phyloP scores from a whole-genome alignment of 2,329 filamentous ascomycete genomes.

The Cryphonectria nitschkei region DNA sequence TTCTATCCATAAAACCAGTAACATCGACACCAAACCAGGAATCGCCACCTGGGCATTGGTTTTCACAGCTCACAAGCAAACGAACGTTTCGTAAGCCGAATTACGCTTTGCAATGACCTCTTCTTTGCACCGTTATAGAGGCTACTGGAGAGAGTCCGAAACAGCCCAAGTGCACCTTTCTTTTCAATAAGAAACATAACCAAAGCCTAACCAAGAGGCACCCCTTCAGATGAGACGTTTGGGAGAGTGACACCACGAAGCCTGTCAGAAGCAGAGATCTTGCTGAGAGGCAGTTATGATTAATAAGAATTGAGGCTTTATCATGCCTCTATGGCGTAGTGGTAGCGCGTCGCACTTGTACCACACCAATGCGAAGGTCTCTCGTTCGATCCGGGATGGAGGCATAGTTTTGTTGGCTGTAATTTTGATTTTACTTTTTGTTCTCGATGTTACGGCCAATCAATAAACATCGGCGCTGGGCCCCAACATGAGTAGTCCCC shows the following conservation, averaged over 20 bases:
- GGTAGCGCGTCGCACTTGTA: slow-evolving; percentile 18
- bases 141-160: too few species aligned
- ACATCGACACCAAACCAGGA: background rate
- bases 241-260: background rate
- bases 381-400: slow-evolving; percentile 19
- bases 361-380: slow-evolving; percentile 9
- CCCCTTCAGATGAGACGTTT: background rate
- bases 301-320: background rate
- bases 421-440: background rate
- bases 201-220: background rate
- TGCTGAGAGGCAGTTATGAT: background rate
- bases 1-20: background rate
- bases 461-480: background rate
- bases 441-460: background rate
- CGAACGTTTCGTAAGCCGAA: background rate
- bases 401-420: background rate
- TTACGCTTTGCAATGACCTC: background rate
- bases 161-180: too few species aligned
- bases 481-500: background rate
- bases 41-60: background rate
- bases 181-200: too few species aligned
- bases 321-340: slow-evolving; percentile 14
- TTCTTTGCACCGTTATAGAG: background rate
- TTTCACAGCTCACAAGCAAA: background rate
- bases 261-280: too few species aligned